Evolutionary conservation across 768 basidiomycete species (phyloP), one percentile per base, ranked within the genome.

Genomic region (Cystoderma amianthinum): DNA sequence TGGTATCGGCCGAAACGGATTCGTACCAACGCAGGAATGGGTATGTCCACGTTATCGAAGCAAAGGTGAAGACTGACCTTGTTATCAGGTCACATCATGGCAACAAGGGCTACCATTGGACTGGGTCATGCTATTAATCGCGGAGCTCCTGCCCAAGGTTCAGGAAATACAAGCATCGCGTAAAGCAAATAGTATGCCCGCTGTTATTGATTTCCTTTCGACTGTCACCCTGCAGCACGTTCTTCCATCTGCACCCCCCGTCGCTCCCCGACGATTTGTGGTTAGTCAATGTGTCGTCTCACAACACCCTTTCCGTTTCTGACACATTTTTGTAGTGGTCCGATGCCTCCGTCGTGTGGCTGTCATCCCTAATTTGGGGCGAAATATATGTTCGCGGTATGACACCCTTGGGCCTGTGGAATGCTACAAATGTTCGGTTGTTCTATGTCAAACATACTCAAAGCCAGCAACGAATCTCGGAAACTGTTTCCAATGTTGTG

Each of bases 1-100:
- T 13, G 82, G 80, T 10, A 76, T 94, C 13, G 92, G 92, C 20
- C 73, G 85, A 49, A 94, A 91, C 58, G 90, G 92, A 2, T 99
- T 97, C 61, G 71, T 94, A 5, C 93, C 96, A 9, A 96, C 92
- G 2, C 90, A 96, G 58, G 91, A 92, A 78, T 99, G 96, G 95
- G 92, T 91, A 48, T 42, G 73, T 53, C n/a, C 13, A 23, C 28
- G 22, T 37, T 39, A 15, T 13, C 3, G 37, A 23, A 5, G n/a
- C 7, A 32, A 28, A 34, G 32, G 22, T 23, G 17, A 32, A 23
- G 12, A 44, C 9, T 6, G 35, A n/a, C 20, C 37, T 32, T 32
- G 35, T 54, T 38, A 18, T 30, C 32, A 87, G 86, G 85, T 92
- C 3, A 77, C 86, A 16, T 93, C 93, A 2, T 98, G 95, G 95